Conservation (phyloP, 2,329 filamentous ascomycete genomes). For the Coleophoma crateriformis region DNA sequence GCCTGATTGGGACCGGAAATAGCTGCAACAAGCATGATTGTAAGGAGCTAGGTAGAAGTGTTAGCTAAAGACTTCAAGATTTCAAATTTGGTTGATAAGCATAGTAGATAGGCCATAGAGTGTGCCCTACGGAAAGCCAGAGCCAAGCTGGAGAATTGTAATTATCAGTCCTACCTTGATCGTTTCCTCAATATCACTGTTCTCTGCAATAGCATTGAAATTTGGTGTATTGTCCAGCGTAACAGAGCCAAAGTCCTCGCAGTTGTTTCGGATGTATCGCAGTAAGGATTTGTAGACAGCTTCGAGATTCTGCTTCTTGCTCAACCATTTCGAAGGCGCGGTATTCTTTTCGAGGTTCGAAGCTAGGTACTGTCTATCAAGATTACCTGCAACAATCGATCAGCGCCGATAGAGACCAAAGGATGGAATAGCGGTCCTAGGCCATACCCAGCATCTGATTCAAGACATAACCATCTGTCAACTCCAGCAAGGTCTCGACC, state of each 20-base stretch:
- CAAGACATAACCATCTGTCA: slow-evolving; percentile 28
- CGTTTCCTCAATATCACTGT: slow-evolving; percentile 48
- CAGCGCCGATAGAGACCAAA: slow-evolving; percentile 23
- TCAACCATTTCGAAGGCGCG: slow-evolving; percentile 25
- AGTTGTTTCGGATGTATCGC: slow-evolving; percentile 48
- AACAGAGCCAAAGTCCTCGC: slow-evolving; percentile 44
- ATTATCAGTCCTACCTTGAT: slow-evolving; percentile 35
- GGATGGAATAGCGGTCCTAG: neutral
- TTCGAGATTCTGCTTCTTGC: slow-evolving; percentile 46
- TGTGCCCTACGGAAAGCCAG: too few relatives aligned
- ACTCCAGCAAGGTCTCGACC: slow-evolving; percentile 23
- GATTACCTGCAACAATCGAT: slow-evolving; percentile 46
- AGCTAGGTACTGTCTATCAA: slow-evolving; percentile 51
- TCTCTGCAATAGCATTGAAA: slow-evolving; percentile 52
- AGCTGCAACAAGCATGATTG: slow-evolving; percentile 57
- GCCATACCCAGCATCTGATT: slow-evolving; percentile 33
- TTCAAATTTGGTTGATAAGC: too few relatives aligned
- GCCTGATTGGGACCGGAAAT: slow-evolving; percentile 52
- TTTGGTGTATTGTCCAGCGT: slow-evolving; percentile 41
- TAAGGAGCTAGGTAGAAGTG: slow-evolving; percentile 45
- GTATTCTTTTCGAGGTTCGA: slow-evolving; percentile 43
- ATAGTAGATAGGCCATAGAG: too few relatives aligned
- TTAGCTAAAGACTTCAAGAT: slow-evolving; percentile 10
- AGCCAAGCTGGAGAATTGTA: too few relatives aligned
- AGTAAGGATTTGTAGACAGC: slow-evolving; percentile 48